Conservation (phyloP, 2,329 filamentous ascomycete genomes). For the Seiridium unicorne region DNA sequence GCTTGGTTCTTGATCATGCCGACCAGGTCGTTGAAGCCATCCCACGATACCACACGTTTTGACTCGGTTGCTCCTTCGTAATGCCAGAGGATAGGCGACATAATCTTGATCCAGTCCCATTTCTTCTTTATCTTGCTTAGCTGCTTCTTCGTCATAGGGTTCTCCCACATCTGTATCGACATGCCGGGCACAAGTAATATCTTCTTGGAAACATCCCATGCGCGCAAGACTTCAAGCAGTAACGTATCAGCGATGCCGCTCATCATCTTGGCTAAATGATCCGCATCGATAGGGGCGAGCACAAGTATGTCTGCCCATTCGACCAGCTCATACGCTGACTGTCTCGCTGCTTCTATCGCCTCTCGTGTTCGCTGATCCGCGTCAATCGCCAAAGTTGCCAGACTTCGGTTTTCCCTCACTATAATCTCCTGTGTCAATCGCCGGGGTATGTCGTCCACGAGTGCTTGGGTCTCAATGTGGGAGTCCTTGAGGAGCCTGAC, state of each 20-base stretch:
- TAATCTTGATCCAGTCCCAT: constrained; percentile 83
- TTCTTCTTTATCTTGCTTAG: constrained; percentile 78
- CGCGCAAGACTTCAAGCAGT: constrained; percentile 75
- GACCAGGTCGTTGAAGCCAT: constrained; percentile 68
- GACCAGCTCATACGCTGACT: constrained; percentile 65
- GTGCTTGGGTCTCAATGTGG: constrained; percentile 59
- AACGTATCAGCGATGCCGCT: constrained; percentile 79
- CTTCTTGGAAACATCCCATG: constrained; percentile 85
- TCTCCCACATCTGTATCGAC: constrained; percentile 87
- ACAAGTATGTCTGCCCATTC: constrained; percentile 88
- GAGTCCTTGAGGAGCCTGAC: constrained; percentile 65
- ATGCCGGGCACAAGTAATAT: constrained; percentile 85
- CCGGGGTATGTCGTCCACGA: constrained; percentile 64
- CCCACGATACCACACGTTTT: constrained; percentile 60
- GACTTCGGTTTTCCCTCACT: constrained; percentile 54
- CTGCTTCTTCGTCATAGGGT: constrained; percentile 84
- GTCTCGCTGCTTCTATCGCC: constrained; percentile 51
- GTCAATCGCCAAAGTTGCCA: constrained; percentile 31
- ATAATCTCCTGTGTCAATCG: constrained; percentile 63
- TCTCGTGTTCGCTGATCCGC: constrained; percentile 32
- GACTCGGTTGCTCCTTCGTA: constrained; percentile 52
- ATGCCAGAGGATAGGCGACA: constrained; percentile 80
- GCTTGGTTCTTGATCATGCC: constrained; percentile 75
- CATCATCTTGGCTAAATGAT: constrained; percentile 84
- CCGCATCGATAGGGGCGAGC: constrained; percentile 80